Conservation (phyloP, 768 basidiomycete species). For the Butyriboletus loyo region DNA sequence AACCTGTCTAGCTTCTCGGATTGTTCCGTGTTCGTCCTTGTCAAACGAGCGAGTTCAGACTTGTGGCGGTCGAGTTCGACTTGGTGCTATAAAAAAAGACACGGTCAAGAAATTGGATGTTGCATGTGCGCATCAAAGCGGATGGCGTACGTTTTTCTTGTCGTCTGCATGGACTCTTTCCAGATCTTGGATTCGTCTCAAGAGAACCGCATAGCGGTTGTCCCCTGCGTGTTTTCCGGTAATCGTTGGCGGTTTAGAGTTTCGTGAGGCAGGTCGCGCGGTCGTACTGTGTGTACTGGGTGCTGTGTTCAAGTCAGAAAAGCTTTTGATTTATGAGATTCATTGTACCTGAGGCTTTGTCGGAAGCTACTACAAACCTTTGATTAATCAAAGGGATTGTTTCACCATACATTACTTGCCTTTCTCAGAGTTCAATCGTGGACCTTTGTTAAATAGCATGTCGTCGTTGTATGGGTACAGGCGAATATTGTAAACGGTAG, state of each 20-base stretch:
- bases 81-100: slow-evolving; percentile 45
- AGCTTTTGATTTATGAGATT: neutral
- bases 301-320: slow-evolving; percentile 24
- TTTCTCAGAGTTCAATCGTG: slow-evolving; percentile 30
- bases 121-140: neutral
- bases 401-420: neutral
- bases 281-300: slow-evolving; percentile 33
- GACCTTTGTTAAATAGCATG: slow-evolving; percentile 46
- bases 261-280: slow-evolving; percentile 23
- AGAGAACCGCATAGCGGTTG: slow-evolving; percentile 54
- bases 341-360: slow-evolving; percentile 42
- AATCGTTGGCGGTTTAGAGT: slow-evolving; percentile 18
- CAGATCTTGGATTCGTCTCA: slow-evolving; percentile 62
- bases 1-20: slow-evolving; percentile 55
- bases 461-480: neutral
- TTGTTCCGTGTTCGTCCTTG: slow-evolving; percentile 48
- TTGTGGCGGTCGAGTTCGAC: slow-evolving; percentile 58
- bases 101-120: neutral
- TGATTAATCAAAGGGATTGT: neutral
- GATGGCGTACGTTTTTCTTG: slow-evolving; percentile 55
- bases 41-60: slow-evolving; percentile 49
- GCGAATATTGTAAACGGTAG: no score
- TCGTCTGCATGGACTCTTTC: slow-evolving; percentile 61
- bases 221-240: slow-evolving; percentile 19
- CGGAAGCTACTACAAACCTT: slow-evolving; percentile 13